These are phyloP conservation scores for Xylariaceae sp. DNA, from an alignment of 2,329 filamentous ascomycete species.

Conservation along the genomic window DNA sequence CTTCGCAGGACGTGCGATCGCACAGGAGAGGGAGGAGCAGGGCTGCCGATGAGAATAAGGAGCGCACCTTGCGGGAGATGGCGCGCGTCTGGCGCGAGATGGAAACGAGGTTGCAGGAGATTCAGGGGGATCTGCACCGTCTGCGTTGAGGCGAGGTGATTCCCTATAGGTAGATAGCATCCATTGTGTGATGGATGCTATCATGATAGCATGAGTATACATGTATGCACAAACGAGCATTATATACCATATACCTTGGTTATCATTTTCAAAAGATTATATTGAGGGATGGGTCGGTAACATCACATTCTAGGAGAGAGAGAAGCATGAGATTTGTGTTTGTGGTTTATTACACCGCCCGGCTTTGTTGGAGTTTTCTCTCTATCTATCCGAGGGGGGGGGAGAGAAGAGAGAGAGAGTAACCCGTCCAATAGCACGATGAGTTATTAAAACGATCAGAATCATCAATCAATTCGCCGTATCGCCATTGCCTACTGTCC, in stretches of 20 bases:
- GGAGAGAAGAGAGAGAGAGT: neutral
- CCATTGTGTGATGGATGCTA: neutral
- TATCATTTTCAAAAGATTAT: neutral
- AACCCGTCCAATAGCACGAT: neutral
- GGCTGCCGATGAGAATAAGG: conserved; percentile 34
- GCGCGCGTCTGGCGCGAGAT: conserved; percentile 48
- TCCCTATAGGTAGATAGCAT: neutral
- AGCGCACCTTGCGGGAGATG: conserved; percentile 49
- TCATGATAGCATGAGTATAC: neutral
- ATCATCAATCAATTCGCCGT: neutral
- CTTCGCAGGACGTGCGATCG: conserved; percentile 24
- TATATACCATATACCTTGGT: neutral
- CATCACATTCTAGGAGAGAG: too few species aligned
- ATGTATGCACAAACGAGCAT: neutral
- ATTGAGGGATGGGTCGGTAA: too few species aligned
- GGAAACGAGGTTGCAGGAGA: conserved; percentile 45
- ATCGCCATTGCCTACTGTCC: neutral
- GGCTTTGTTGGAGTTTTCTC: neutral
- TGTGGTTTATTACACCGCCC: too few species aligned
- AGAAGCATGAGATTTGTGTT: too few species aligned
- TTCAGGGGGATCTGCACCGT: conserved; percentile 42
- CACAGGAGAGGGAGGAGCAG: conserved; percentile 5
- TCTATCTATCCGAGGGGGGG: conserved; percentile 4
- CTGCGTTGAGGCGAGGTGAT: conserved; percentile 18
- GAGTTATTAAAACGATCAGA: neutral